A percentile compares a stretch with the other conserved stretches of the same genome.
Evolutionary conservation across 495 filamentous ascomycete genomes (phyloP).

Genomic region (Penicillium roqueforti): DNA sequence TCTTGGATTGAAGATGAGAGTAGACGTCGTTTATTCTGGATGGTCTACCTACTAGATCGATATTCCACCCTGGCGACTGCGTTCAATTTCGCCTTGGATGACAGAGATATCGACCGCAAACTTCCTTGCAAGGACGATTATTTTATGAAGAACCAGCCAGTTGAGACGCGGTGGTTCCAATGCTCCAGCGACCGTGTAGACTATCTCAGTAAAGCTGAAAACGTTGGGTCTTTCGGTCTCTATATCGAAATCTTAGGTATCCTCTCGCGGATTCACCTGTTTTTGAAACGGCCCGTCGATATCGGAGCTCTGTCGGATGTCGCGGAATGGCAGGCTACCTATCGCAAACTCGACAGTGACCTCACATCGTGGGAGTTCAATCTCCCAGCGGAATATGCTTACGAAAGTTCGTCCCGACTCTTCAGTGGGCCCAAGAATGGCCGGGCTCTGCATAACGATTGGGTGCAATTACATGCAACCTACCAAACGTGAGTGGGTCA

Average conservation of each 20-base stretch:
- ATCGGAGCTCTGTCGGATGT: slow-evolving; percentile 80
- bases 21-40: slow-evolving; percentile 80
- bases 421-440: slow-evolving; percentile 58
- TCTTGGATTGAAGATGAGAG: slow-evolving; percentile 89
- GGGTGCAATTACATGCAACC: slow-evolving; percentile 88
- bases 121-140: slow-evolving; percentile 82
- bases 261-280: slow-evolving; percentile 77
- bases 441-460: slow-evolving; percentile 69
- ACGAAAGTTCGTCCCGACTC: slow-evolving; percentile 64
- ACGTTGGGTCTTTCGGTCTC: slow-evolving; percentile 79
- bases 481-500: slow-evolving; percentile 55
- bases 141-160: slow-evolving; percentile 76
- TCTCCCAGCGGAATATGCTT: slow-evolving; percentile 72
- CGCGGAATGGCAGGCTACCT: slow-evolving; percentile 81
- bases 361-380: slow-evolving; percentile 78
- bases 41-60: slow-evolving; percentile 83
- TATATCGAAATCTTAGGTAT: slow-evolving; percentile 85
- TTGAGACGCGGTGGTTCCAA: slow-evolving; percentile 79
- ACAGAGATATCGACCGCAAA: slow-evolving; percentile 82
- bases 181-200: slow-evolving; percentile 49
- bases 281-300: slow-evolving; percentile 82
- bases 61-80: slow-evolving; percentile 86
- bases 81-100: slow-evolving; percentile 83
- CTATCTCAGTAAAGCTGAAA: slow-evolving; percentile 68
- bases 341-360: slow-evolving; percentile 74